A percentile compares a stretch with the other conserved stretches of the same genome.
Evolutionary conservation across 768 basidiomycete species (phyloP).

Genomic region (Dioszegia aurantiaca): DNA sequence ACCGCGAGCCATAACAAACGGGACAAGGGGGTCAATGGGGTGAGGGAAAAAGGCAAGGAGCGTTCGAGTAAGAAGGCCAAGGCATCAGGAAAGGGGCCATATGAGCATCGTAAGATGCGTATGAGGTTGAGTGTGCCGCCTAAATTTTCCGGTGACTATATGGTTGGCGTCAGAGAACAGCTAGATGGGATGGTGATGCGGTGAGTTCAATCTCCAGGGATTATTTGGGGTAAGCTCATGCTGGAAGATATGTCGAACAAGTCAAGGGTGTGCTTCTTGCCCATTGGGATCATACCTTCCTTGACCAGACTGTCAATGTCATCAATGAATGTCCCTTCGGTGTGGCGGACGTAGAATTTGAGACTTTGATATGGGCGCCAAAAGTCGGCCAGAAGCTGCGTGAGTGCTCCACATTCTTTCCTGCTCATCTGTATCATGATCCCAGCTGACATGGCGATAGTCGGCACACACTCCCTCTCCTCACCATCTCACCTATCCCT

Average conservation of each 20-base stretch:
- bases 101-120: slow-evolving; percentile 56
- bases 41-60: slow-evolving; percentile 43
- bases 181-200: slow-evolving; percentile 94
- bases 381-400: slow-evolving; percentile 74
- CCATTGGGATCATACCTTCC: slow-evolving; percentile 73
- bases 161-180: slow-evolving; percentile 77
- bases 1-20: slow-evolving; percentile 15
- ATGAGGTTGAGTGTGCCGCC: slow-evolving; percentile 75
- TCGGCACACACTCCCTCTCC: slow-evolving; percentile 78
- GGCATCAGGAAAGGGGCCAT: slow-evolving; percentile 63
- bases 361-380: slow-evolving; percentile 86
- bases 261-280: slow-evolving; percentile 81
- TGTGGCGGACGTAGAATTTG: slow-evolving; percentile 69
- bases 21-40: slow-evolving; percentile 29
- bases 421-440: too few species aligned
- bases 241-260: slow-evolving; percentile 75
- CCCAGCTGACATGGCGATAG: slow-evolving; percentile 55
- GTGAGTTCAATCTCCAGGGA: slow-evolving; percentile 62
- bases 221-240: slow-evolving; percentile 9
- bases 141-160: slow-evolving; percentile 70
- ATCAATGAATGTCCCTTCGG: slow-evolving; percentile 82
- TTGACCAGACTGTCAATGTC: slow-evolving; percentile 64
- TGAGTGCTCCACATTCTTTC: slow-evolving; percentile 51
- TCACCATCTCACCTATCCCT: slow-evolving; percentile 91
- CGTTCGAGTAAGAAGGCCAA: slow-evolving; percentile 42